Percentiles rank a stretch among this genome's conserved stretches.
These are phyloP conservation scores for Colletotrichum tofieldiae DNA, from an alignment of 2,329 filamentous ascomycete species.

Conservation along the genomic window DNA sequence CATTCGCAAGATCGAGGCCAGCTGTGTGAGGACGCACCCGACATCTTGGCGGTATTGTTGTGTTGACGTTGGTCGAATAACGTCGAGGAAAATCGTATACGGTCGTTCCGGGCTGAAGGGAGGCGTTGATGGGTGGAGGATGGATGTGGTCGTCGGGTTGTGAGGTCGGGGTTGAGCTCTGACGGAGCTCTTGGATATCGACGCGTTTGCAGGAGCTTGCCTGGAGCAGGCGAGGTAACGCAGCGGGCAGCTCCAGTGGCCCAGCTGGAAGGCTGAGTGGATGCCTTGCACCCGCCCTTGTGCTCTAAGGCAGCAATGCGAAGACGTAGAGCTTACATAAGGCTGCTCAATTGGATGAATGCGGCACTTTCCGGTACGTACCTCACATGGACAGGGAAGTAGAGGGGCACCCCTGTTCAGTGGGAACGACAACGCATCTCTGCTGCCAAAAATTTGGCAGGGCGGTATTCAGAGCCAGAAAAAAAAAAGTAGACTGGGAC, in stretches of 20 bases:
- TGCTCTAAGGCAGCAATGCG: constrained; percentile 52
- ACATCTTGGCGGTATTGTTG: constrained; percentile 61
- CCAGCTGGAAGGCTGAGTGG: constrained; percentile 52
- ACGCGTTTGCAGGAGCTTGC: constrained; percentile 67
- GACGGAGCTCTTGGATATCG: constrained; percentile 44
- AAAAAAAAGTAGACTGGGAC: constrained; percentile 33
- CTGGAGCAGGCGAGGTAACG: constrained; percentile 54
- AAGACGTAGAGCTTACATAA: constrained; percentile 32
- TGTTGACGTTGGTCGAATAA: constrained; percentile 10
- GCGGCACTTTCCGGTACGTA: constrained; percentile 24
- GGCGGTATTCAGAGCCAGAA: constrained; percentile 31
- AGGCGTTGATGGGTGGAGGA: constrained; percentile 46
- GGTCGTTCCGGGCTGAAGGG: constrained; percentile 29
- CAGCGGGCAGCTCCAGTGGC: constrained; percentile 47
- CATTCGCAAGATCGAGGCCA: constrained; percentile 37
- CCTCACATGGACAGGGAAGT: constrained; percentile 1
- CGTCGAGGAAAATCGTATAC: constrained; percentile 45
- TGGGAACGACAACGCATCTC: constrained; percentile 43
- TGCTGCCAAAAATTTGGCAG: constrained; percentile 37
- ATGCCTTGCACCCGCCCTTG: constrained; percentile 47
- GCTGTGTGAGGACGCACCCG: constrained; percentile 57
- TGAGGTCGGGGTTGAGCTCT: constrained; percentile 44
- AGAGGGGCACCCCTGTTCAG: constrained; percentile 39
- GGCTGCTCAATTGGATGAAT: too few species aligned
- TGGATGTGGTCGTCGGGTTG: constrained; percentile 39